phyloP scores from a whole-genome alignment of 768 basidiomycete genomes.

The Lactarius akahatsu region DNA sequence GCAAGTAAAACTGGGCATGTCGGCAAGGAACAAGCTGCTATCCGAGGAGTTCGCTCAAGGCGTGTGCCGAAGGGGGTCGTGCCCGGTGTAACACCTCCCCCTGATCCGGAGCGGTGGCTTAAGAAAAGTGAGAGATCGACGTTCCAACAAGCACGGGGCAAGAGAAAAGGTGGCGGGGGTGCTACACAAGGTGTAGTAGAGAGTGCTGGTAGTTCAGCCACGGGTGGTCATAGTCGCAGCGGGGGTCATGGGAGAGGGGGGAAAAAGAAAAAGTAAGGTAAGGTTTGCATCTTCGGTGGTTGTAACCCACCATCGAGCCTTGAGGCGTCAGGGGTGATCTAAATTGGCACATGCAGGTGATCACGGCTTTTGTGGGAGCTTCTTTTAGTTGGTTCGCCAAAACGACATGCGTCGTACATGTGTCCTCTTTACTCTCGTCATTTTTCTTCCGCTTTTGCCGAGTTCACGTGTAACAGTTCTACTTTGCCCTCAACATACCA shows the following conservation, averaged over 20 bases:
- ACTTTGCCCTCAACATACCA: not conserved
- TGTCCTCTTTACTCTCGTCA: slow-evolving; percentile 18
- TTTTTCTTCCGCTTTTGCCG: slow-evolving; percentile 1
- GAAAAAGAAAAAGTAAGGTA: slow-evolving; percentile 64
- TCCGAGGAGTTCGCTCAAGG: slow-evolving; percentile 55
- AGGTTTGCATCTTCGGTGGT: slow-evolving; percentile 15
- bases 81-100: slow-evolving; percentile 76
- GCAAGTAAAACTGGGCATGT: slow-evolving; percentile 35
- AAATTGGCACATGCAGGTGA: slow-evolving; percentile 24
- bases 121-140: slow-evolving; percentile 80
- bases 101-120: slow-evolving; percentile 85
- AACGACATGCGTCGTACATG: slow-evolving; percentile 24
- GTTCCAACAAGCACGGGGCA: slow-evolving; percentile 49
- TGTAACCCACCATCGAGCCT: slow-evolving; percentile 14
- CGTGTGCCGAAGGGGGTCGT: slow-evolving; percentile 75
- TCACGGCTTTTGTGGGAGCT: slow-evolving; percentile 17
- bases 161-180: slow-evolving; percentile 55
- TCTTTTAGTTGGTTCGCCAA: slow-evolving; percentile 16
- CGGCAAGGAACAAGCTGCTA: slow-evolving; percentile 35
- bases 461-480: not conserved
- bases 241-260: slow-evolving; percentile 53
- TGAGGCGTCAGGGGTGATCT: slow-evolving; percentile 28
- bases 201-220: slow-evolving; percentile 33
- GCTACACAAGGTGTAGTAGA: slow-evolving; percentile 69
- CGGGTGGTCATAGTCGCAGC: slow-evolving; percentile 38